Evolutionary conservation across 345 rosid genomes (phyloP).

Genomic region (Turnera subulata): DNA sequence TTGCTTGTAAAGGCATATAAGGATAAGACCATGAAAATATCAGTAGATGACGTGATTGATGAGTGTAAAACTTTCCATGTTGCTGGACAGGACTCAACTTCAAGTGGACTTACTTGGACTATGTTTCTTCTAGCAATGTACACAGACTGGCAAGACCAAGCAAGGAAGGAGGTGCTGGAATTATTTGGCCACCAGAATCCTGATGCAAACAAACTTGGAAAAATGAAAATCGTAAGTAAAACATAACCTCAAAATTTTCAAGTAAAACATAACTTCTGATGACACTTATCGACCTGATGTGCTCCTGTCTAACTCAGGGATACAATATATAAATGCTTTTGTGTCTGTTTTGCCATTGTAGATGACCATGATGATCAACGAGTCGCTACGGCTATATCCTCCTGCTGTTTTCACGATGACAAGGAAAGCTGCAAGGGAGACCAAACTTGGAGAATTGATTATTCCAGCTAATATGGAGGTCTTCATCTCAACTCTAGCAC

Average conservation of each 20-base stretch:
- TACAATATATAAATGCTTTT: not conserved
- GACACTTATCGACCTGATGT: no score
- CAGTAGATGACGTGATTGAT: slow-evolving; percentile 30
- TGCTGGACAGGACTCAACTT: slow-evolving; percentile 30
- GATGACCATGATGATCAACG: slow-evolving; percentile 35
- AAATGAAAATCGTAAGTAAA: slow-evolving; percentile 31
- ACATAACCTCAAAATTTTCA: no score
- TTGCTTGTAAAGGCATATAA: slow-evolving; percentile 21
- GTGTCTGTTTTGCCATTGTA: not conserved
- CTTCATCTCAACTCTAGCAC: slow-evolving; percentile 8
- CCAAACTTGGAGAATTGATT: slow-evolving; percentile 22
- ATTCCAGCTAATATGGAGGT: slow-evolving; percentile 20
- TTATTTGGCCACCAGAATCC: slow-evolving; percentile 32
- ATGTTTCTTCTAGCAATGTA: slow-evolving; percentile 32
- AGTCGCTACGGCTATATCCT: slow-evolving; percentile 35
- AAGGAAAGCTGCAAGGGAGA: slow-evolving; percentile 18
- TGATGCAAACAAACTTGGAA: slow-evolving; percentile 23
- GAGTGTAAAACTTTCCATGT: slow-evolving; percentile 42
- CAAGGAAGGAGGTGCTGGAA: slow-evolving; percentile 33
- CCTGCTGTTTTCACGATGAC: slow-evolving; percentile 4
- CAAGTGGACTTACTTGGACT: slow-evolving; percentile 22
- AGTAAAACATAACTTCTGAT: no score
- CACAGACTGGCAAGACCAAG: slow-evolving; percentile 44
- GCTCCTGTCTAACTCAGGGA: no score
- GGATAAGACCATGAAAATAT: slow-evolving; percentile 21